A percentile compares a stretch with the other conserved stretches of the same genome.
These are phyloP conservation scores for Chaetothyriales sp. DNA, from an alignment of 2,329 filamentous ascomycete species.

Conservation along the genomic window DNA sequence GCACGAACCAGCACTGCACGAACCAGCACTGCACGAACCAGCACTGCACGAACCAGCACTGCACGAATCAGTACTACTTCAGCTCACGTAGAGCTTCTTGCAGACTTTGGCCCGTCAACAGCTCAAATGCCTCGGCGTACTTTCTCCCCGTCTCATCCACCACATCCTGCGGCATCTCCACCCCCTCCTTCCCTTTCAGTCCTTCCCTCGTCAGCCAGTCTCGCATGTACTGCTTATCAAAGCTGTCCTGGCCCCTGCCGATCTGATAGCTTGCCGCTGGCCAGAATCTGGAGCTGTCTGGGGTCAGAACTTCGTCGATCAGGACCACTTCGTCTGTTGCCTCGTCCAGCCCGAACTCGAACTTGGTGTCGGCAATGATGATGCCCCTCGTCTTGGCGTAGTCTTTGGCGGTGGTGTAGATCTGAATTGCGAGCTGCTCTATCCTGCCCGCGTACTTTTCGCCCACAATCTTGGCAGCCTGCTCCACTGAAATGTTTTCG, in stretches of 20 bases:
- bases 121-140: conserved; percentile 64
- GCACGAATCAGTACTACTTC: not conserved
- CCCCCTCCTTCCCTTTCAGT: conserved; percentile 60
- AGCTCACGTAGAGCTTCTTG: conserved; percentile 6
- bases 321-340: conserved; percentile 55
- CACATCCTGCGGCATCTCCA: conserved; percentile 60
- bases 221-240: conserved; percentile 75
- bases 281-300: conserved; percentile 81
- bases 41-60: too few relatives aligned
- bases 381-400: conserved; percentile 55
- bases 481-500: conserved; percentile 67
- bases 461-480: conserved; percentile 50
- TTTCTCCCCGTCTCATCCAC: conserved; percentile 54
- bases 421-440: conserved; percentile 48
- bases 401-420: conserved; percentile 50
- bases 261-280: conserved; percentile 56
- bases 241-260: conserved; percentile 65
- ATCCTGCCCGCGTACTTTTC: conserved; percentile 50
- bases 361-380: conserved; percentile 66
- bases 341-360: conserved; percentile 59
- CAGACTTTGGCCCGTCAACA: conserved; percentile 45
- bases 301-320: conserved; percentile 75
- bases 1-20: too few relatives aligned
- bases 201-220: conserved; percentile 67
- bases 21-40: too few relatives aligned